These are phyloP conservation scores for Paramyrothecium sp. DNA, from an alignment of 2,329 filamentous ascomycete species.

Conservation along the genomic window DNA sequence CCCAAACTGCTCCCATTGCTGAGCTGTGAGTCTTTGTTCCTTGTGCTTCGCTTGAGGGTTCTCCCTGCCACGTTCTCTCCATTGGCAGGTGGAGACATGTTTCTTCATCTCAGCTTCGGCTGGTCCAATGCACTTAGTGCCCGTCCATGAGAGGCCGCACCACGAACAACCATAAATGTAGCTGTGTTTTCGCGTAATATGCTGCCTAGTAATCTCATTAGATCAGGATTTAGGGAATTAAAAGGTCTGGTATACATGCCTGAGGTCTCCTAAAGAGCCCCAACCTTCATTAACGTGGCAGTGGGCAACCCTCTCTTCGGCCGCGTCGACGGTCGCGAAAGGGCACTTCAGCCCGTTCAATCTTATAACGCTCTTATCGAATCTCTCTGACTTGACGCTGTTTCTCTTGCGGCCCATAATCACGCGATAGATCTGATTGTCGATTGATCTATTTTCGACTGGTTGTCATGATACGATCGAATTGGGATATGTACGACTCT, in stretches of 20 bases:
- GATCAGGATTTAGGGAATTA: background rate
- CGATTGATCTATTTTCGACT: background rate
- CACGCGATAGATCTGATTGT: background rate
- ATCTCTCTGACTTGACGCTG: background rate
- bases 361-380: background rate
- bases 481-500: background rate
- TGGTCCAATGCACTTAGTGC: background rate
- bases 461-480: background rate
- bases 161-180: background rate
- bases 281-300: background rate
- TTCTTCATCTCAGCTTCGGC: background rate
- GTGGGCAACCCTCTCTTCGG: background rate
- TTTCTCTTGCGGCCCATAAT: background rate
- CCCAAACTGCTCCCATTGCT: background rate
- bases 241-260: background rate
- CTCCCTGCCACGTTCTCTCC: background rate
- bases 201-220: background rate
- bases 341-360: background rate
- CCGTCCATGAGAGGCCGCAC: background rate
- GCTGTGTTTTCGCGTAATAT: background rate
- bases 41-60: background rate
- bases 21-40: background rate
- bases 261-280: background rate
- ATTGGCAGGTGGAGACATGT: background rate
- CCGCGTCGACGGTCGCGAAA: background rate